These are phyloP conservation scores for Cryptosporidium viatorum DNA, from an alignment of 169 alveolate genomes.

Conservation along the genomic window DNA sequence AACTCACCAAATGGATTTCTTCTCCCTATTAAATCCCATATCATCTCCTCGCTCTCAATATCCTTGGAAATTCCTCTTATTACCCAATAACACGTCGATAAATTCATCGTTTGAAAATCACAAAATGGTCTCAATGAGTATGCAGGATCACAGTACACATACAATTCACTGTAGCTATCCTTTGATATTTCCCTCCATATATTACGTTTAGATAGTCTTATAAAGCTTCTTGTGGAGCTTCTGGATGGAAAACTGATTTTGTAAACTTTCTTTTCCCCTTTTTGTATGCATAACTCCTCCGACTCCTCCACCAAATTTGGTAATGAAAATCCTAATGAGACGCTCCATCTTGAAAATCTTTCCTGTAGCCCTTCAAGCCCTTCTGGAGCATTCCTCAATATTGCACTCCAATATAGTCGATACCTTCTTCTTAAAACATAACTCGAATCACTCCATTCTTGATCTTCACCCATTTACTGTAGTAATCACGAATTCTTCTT, in stretches of 20 bases:
- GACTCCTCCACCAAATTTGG: slow-evolving; percentile 10
- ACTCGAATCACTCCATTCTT: slow-evolving; percentile 64
- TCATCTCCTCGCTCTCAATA: slow-evolving; percentile 16
- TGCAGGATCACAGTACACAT: slow-evolving; percentile 62
- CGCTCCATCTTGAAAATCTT: slow-evolving; percentile 50
- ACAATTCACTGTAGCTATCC: slow-evolving; percentile 23
- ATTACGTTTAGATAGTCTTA: slow-evolving; percentile 5
- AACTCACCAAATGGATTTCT: slow-evolving; percentile 37
- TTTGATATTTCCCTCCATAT: slow-evolving; percentile 48
- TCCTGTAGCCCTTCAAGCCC: slow-evolving; percentile 8
- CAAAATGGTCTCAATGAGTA: slow-evolving; percentile 13
- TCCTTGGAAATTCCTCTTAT: slow-evolving; percentile 36
- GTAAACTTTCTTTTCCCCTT: slow-evolving; percentile 8
- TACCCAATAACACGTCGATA: slow-evolving; percentile 55
- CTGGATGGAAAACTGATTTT: slow-evolving; percentile 50
- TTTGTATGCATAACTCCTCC: slow-evolving; percentile 51
- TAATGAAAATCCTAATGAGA: slow-evolving; percentile 46
- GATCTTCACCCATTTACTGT: slow-evolving; percentile 17
- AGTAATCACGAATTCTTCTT: neutral
- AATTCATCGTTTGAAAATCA: slow-evolving; percentile 27
- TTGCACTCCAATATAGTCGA: slow-evolving; percentile 65
- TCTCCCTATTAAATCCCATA: slow-evolving; percentile 46
- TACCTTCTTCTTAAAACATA: slow-evolving; percentile 48
- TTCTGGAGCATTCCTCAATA: slow-evolving; percentile 37
- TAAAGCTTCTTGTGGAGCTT: slow-evolving; percentile 60